Evolutionary conservation across 1,284 basidiomycete genomes (phyloP).

Genomic region (Hemileccinum hortonii): DNA sequence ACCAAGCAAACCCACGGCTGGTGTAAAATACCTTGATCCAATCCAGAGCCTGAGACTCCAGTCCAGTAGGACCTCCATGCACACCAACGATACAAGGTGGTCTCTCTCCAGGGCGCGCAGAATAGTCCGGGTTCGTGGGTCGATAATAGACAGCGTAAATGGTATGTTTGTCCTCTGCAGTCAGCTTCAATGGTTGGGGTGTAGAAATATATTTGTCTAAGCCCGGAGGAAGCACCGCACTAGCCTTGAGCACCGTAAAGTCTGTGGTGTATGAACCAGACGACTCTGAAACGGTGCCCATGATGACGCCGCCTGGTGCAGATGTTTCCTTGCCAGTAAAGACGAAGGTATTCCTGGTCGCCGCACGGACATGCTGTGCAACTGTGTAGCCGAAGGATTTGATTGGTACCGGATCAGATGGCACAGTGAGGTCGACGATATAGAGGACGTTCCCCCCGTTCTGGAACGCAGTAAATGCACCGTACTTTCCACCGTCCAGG

Average conservation of each 20-base stretch:
- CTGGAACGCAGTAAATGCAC: slow-evolving; percentile 45
- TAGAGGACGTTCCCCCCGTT: slow-evolving; percentile 52
- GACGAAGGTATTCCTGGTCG: slow-evolving; percentile 26
- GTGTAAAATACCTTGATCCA: slow-evolving; percentile 28
- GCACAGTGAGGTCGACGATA: slow-evolving; percentile 40
- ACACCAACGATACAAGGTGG: slow-evolving; percentile 25
- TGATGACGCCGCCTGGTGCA: slow-evolving; percentile 16
- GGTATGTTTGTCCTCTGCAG: not conserved
- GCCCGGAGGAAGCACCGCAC: no score
- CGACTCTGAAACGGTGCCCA: slow-evolving; percentile 10
- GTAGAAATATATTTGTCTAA: slow-evolving; percentile 13
- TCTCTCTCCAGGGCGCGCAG: slow-evolving; percentile 8
- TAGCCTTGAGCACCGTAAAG: slow-evolving; percentile 3
- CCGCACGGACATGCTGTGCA: slow-evolving; percentile 42
- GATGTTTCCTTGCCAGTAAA: slow-evolving; percentile 12
- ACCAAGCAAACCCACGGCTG: slow-evolving; percentile 30
- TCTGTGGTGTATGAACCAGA: slow-evolving; percentile 1
- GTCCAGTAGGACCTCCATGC: slow-evolving; percentile 25
- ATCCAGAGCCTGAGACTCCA: slow-evolving; percentile 19
- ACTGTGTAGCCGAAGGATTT: slow-evolving; percentile 45
- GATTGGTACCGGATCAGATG: slow-evolving; percentile 23
- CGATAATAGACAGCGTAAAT: slow-evolving; percentile 21
- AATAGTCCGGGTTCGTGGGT: slow-evolving; percentile 22
- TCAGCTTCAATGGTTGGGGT: slow-evolving; percentile 10
- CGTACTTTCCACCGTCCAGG: slow-evolving; percentile 38